phyloP scores from a whole-genome alignment of 139 green algal genomes.

The Dunaliella primolecta region DNA sequence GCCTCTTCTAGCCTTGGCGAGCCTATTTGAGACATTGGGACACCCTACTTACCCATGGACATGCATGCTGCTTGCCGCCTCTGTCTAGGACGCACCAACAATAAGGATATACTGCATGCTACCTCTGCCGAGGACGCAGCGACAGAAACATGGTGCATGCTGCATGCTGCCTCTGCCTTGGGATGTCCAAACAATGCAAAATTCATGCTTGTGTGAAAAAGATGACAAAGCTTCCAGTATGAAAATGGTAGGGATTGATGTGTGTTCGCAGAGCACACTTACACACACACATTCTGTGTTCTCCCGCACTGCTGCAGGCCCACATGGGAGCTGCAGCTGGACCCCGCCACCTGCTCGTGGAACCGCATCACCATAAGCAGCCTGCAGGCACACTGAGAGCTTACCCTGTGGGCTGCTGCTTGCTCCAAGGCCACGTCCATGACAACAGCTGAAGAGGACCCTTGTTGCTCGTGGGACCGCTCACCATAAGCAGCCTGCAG shows the following conservation, averaged over 20 bases:
- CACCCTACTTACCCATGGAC: no score
- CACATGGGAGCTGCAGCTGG: constrained; percentile 65
- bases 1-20: no score
- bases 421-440: no score
- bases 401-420: no score
- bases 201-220: neutral
- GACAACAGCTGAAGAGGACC: no score
- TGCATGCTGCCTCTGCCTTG: neutral
- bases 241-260: no score
- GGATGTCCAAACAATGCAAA: neutral
- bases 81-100: neutral
- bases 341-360: constrained; percentile 57
- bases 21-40: no score
- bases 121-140: neutral
- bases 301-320: constrained; percentile 66
- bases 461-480: constrained; percentile 54
- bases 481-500: neutral
- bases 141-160: neutral
- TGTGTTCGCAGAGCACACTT: no score
- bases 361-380: neutral
- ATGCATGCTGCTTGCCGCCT: neutral
- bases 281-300: no score
- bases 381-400: neutral
- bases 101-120: no score
- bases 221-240: neutral